These are phyloP conservation scores for Musa troglodytarum DNA, from an alignment of 176 grass and related monocot genomes.

Conservation along the genomic window DNA sequence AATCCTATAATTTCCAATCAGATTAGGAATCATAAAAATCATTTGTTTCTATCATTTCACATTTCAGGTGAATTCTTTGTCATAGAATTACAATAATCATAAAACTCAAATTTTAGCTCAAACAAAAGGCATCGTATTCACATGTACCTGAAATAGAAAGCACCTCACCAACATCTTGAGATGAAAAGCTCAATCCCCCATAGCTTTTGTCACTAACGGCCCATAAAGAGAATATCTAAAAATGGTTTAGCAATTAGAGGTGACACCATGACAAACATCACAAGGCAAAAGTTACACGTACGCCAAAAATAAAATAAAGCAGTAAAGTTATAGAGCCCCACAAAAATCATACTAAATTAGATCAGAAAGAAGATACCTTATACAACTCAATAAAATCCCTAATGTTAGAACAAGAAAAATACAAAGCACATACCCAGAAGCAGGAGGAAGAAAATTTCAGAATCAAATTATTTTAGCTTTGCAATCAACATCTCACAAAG, in stretches of 20 bases:
- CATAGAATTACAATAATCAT: no score
- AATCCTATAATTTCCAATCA: no score
- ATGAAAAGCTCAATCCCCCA: slow-evolving; percentile 86
- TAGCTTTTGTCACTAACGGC: slow-evolving; percentile 63
- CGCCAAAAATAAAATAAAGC: background rate
- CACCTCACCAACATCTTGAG: slow-evolving; percentile 68
- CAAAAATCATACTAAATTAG: background rate
- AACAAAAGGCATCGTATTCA: background rate
- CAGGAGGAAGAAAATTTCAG: no score
- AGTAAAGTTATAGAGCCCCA: background rate
- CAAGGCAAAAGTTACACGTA: background rate
- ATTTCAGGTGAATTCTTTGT: no score
- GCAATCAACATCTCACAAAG: no score
- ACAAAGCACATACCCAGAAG: no score
- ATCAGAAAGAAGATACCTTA: background rate
- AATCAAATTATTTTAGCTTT: no score
- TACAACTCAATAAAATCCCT: background rate
- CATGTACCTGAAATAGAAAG: slow-evolving; percentile 61
- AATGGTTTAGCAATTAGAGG: background rate
- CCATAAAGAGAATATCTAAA: slow-evolving; percentile 92
- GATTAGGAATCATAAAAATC: no score
- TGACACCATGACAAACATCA: background rate
- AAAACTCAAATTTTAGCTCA: background rate
- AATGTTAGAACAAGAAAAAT: background rate
- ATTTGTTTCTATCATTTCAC: no score